phyloP scores from a whole-genome alignment of 2,329 filamentous ascomycete genomes.

The Emericellopsis atlantica region DNA sequence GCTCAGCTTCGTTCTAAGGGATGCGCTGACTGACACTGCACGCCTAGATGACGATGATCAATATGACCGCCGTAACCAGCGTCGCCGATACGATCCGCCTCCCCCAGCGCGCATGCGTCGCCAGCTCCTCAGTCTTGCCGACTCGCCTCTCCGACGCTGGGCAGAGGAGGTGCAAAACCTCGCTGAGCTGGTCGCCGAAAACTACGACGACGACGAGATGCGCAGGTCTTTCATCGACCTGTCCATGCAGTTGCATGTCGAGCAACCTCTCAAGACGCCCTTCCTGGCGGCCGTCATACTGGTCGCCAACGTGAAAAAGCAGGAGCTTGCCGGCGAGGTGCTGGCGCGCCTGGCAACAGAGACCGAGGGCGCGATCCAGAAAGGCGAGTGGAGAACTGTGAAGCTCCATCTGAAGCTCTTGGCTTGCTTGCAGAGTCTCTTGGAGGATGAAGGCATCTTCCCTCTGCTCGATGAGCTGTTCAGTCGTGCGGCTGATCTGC shows the following conservation, averaged over 20 bases:
- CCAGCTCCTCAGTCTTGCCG: conserved; percentile 68
- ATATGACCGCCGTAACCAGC: conserved; percentile 59
- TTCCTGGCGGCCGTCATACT: conserved; percentile 80
- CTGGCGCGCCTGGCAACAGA: conserved; percentile 48
- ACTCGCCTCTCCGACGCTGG: conserved; percentile 66
- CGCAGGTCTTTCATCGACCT: conserved; percentile 62
- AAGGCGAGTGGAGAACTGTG: conserved; percentile 77
- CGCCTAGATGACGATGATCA: conserved; percentile 59
- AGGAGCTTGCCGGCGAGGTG: conserved; percentile 61
- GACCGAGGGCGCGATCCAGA: conserved; percentile 54
- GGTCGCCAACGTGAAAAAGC: conserved; percentile 64
- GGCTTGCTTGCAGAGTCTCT: conserved; percentile 68
- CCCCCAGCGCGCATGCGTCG: conserved; percentile 60
- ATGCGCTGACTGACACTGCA: not conserved
- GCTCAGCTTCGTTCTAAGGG: not conserved
- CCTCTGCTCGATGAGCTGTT: conserved; percentile 78
- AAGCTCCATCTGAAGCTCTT: conserved; percentile 86
- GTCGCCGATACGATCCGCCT: conserved; percentile 57
- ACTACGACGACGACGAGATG: conserved; percentile 75
- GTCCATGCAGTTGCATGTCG: conserved; percentile 62
- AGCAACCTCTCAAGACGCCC: conserved; percentile 96
- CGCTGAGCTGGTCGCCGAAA: conserved; percentile 65
- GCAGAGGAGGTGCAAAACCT: conserved; percentile 68
- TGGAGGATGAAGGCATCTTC: conserved; percentile 78
- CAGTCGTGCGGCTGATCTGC: conserved; percentile 76